phyloP scores from a whole-genome alignment of 2,329 filamentous ascomycete genomes.

The Ilyonectria sp. region DNA sequence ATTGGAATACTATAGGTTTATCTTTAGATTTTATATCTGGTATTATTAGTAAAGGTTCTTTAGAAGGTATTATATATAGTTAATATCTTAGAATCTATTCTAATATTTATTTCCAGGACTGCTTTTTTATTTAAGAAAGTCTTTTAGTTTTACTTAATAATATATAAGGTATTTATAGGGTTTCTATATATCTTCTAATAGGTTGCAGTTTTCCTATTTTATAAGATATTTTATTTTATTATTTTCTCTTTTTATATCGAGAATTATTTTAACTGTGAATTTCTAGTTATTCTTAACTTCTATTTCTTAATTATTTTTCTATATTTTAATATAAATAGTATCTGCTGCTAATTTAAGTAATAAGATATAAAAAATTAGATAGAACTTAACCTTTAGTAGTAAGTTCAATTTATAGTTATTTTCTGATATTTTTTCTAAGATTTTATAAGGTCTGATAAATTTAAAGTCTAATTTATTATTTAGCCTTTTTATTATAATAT shows the following conservation, averaged over 20 bases:
- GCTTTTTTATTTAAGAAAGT: no score
- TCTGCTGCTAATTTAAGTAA: slow-evolving; percentile 33
- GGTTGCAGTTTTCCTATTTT: slow-evolving; percentile 17
- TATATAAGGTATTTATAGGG: slow-evolving; percentile 31
- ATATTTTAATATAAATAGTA: slow-evolving; percentile 20
- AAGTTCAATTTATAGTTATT: slow-evolving; percentile 39
- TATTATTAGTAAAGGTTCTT: no score
- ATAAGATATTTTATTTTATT: slow-evolving; percentile 33
- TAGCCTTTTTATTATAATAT: slow-evolving; percentile 33
- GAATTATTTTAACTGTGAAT: slow-evolving; percentile 34
- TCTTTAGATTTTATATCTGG: no score
- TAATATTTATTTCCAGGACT: no score
- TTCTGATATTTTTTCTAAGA: slow-evolving; percentile 33
- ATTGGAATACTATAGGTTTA: no score
- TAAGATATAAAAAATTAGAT: slow-evolving; percentile 42
- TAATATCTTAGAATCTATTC: no score
- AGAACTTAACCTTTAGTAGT: slow-evolving; percentile 21
- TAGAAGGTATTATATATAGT: no score
- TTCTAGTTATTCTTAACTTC: slow-evolving; percentile 26
- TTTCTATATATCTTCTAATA: slow-evolving; percentile 40
- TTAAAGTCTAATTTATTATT: slow-evolving; percentile 40
- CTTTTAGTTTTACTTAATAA: slow-evolving; percentile 9
- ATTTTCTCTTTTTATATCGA: slow-evolving; percentile 27
- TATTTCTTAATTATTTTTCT: slow-evolving; percentile 18
- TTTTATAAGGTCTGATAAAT: slow-evolving; percentile 37